These are phyloP conservation scores for Vitis riparia DNA, from an alignment of 164 flowering plant species.

Conservation along the genomic window DNA sequence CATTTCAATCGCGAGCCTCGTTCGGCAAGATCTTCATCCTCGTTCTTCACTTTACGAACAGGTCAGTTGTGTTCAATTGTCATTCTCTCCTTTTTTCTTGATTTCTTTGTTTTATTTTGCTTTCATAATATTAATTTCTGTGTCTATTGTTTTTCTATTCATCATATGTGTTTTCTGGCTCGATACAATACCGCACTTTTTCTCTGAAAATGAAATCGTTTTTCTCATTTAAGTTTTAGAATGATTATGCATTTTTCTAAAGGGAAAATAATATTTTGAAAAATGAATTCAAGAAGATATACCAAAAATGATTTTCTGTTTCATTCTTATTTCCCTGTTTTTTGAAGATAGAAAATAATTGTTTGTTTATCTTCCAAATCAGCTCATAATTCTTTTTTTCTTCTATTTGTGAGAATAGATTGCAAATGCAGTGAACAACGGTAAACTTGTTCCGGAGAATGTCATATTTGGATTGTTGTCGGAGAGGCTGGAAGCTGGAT, in stretches of 20 bases:
- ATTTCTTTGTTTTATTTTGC: not conserved
- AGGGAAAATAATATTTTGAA: too few relatives aligned
- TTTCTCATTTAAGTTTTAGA: too few relatives aligned
- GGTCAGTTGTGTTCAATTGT: slow-evolving; percentile 2
- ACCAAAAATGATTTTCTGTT: too few relatives aligned
- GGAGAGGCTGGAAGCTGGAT: slow-evolving; percentile 30
- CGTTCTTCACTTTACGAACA: slow-evolving; percentile 56
- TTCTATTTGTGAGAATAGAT: slow-evolving; percentile 23
- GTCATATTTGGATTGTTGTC: slow-evolving; percentile 29
- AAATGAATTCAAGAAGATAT: too few relatives aligned
- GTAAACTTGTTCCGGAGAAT: slow-evolving; percentile 36
- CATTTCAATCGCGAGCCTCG: slow-evolving; percentile 92
- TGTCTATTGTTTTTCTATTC: too few relatives aligned
- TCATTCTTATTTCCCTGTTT: too few relatives aligned
- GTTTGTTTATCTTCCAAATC: not conserved
- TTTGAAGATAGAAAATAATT: not conserved
- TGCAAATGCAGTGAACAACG: slow-evolving; percentile 23
- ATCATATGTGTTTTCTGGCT: too few relatives aligned
- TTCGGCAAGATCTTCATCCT: slow-evolving; percentile 70
- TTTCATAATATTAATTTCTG: not conserved
- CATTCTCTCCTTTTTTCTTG: not conserved
- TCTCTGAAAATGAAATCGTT: too few relatives aligned
- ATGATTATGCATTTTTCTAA: too few relatives aligned
- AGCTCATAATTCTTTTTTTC: not conserved
- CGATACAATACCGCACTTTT: too few relatives aligned